Evolutionary conservation across 192 early-diverging fungal genomes (phyloP).

Genomic region (Podochytrium sp.): DNA sequence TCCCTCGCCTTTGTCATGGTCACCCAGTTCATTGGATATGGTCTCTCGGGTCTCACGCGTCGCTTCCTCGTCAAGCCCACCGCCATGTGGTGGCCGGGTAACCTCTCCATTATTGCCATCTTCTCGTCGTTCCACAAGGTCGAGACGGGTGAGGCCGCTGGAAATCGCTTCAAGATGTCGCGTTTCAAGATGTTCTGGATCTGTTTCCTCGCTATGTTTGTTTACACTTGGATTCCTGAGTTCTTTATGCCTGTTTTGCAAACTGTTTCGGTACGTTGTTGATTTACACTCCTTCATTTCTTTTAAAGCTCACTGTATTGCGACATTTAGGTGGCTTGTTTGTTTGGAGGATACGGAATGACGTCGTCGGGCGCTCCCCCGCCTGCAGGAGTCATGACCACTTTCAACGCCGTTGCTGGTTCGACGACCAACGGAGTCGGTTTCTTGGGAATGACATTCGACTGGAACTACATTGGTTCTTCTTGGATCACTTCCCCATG

Average conservation of each 20-base stretch:
- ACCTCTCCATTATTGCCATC: conserved; percentile 31
- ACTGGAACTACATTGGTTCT: conserved; percentile 22
- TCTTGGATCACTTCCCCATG: not conserved
- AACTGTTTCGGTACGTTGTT: not conserved
- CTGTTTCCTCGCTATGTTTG: conserved; percentile 18
- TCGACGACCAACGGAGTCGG: conserved; percentile 25
- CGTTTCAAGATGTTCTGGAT: conserved; percentile 35
- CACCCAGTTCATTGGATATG: conserved; percentile 53
- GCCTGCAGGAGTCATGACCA: not conserved
- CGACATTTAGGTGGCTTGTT: no score
- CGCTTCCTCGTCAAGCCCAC: conserved; percentile 83
- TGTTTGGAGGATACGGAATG: not conserved
- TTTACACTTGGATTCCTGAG: conserved; percentile 30
- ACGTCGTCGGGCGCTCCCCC: not conserved
- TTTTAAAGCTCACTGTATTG: no score
- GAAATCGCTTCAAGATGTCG: conserved; percentile 11
- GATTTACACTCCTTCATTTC: no score
- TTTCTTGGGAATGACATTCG: conserved; percentile 24
- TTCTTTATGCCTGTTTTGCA: conserved; percentile 6
- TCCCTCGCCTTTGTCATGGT: conserved; percentile 59
- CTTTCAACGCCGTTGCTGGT: conserved; percentile 6
- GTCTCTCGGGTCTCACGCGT: conserved; percentile 55
- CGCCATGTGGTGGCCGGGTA: conserved; percentile 84
- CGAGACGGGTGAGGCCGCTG: not conserved
- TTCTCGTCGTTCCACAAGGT: conserved; percentile 7